Evolutionary conservation across 352 stramenopile genomes (phyloP).

Genomic region (Pythium aquatile): DNA sequence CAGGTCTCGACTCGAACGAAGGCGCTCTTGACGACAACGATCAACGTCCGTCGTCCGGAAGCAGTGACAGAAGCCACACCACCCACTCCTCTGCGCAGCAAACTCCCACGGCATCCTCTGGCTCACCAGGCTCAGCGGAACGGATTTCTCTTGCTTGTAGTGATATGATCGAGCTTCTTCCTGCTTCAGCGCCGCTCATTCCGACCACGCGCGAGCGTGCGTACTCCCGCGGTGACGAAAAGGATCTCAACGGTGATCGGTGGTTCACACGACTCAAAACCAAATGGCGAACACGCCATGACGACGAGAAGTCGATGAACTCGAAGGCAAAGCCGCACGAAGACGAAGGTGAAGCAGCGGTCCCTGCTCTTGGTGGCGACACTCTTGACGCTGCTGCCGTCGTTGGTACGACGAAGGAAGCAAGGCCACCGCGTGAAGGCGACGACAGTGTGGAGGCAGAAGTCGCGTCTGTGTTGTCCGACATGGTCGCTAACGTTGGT

Average conservation of each 20-base stretch:
- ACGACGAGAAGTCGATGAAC: conserved; percentile 5
- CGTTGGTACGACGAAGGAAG: neutral
- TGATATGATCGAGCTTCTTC: neutral
- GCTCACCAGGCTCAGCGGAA: neutral
- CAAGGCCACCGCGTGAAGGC: neutral
- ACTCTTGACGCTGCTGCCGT: neutral
- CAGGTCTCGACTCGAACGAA: neutral
- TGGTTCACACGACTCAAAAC: conserved; percentile 13
- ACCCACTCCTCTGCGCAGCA: neutral
- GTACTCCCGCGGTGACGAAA: neutral
- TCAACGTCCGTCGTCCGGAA: neutral
- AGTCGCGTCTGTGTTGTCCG: conserved; percentile 1
- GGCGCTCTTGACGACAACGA: neutral
- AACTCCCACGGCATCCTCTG: conserved; percentile 1
- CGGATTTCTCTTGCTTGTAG: neutral
- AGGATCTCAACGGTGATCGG: neutral
- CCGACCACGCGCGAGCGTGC: neutral
- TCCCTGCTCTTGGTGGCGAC: neutral
- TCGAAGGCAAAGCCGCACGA: neutral
- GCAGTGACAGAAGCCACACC: neutral
- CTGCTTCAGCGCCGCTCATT: neutral
- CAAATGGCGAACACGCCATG: conserved; percentile 6
- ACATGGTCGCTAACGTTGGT: conserved; percentile 1
- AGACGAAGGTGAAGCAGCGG: neutral
- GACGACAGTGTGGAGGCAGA: neutral